A percentile compares a stretch with the other conserved stretches of the same genome.
phyloP scores from a whole-genome alignment of 345 rosid species.

The Populus davidiana region DNA sequence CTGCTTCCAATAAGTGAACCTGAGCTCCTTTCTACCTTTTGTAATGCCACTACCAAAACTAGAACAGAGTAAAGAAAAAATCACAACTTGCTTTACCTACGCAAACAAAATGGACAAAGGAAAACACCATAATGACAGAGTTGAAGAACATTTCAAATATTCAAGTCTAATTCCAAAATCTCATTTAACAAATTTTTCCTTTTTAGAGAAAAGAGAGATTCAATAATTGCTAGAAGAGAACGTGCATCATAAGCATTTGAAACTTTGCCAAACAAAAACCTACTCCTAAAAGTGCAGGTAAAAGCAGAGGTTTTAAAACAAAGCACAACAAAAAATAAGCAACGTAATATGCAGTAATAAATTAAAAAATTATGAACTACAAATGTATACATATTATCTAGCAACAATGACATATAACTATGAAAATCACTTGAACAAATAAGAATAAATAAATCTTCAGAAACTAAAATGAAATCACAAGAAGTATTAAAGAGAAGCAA shows the following conservation, averaged over 20 bases:
- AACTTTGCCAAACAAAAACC: background rate
- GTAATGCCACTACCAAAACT: constrained; percentile 89
- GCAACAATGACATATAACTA: background rate
- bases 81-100: background rate
- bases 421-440: background rate
- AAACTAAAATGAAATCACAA: background rate
- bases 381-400: too few species aligned
- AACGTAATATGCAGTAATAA: background rate
- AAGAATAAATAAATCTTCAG: background rate
- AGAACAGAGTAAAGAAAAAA: constrained; percentile 19
- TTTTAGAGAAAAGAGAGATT: background rate
- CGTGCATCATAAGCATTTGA: background rate
- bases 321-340: background rate
- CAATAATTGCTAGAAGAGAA: background rate
- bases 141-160: too few species aligned
- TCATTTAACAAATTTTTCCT: background rate
- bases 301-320: background rate
- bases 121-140: background rate
- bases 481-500: background rate
- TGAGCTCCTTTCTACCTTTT: constrained; percentile 82
- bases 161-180: background rate
- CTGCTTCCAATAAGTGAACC: constrained; percentile 84
- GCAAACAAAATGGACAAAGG: background rate
- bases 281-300: background rate
- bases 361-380: background rate